Conservation (phyloP, 2,329 filamentous ascomycete genomes). For the Venturia carpophila region DNA sequence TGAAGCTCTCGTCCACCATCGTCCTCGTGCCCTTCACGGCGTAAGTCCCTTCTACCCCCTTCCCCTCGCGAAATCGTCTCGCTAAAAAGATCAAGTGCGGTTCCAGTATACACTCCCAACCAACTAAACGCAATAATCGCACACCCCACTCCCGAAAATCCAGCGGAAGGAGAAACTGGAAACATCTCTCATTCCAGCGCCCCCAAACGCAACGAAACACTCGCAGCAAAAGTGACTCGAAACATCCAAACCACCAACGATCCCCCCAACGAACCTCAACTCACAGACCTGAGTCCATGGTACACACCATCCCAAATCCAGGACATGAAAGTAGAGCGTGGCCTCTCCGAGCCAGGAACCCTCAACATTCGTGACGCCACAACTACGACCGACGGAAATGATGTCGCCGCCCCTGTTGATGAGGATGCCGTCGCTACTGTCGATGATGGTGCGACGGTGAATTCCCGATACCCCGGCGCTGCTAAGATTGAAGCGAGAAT, state of each 20-base stretch:
- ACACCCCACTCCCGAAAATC: neutral
- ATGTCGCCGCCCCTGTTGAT: neutral
- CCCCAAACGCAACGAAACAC: neutral
- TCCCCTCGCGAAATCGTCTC: neutral
- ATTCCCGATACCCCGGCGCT: neutral
- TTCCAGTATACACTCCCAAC: neutral
- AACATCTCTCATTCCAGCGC: neutral
- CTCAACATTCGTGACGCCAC: neutral
- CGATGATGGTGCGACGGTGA: neutral
- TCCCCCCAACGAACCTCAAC: neutral
- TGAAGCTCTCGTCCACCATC: slow-evolving; percentile 1
- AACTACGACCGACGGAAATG: neutral
- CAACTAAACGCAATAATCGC: neutral
- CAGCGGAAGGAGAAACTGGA: neutral
- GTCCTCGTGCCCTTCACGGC: neutral
- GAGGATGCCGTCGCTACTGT: neutral
- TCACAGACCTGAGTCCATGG: neutral
- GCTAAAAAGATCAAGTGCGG: neutral
- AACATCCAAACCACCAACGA: neutral
- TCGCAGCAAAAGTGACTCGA: neutral
- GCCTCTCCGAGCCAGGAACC: too few relatives aligned
- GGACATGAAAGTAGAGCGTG: too few relatives aligned
- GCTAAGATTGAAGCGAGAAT: neutral
- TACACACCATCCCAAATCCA: too few relatives aligned
- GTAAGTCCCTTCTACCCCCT: neutral